These are phyloP conservation scores for Simmondsia chinensis DNA, from an alignment of 148 eudicot genomes.

Conservation along the genomic window DNA sequence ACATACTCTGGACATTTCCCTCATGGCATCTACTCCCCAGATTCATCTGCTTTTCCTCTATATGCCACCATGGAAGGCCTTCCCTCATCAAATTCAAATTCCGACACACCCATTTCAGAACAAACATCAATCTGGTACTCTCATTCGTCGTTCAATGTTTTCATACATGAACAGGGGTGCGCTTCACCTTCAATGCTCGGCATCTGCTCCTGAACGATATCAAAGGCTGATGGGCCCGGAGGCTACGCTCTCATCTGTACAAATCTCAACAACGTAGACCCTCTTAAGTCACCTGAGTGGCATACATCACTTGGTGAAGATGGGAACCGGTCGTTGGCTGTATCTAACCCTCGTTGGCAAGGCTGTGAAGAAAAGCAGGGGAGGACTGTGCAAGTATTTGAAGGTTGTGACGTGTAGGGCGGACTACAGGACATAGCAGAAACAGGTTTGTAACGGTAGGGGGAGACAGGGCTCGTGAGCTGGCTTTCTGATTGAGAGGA, in stretches of 20 bases:
- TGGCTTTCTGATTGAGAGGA: conserved; percentile 71
- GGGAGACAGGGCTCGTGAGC: conserved; percentile 91
- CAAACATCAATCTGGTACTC: conserved; percentile 40
- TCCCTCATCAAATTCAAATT: conserved; percentile 22
- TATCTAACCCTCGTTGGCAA: conserved; percentile 77
- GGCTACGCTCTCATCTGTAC: conserved; percentile 92
- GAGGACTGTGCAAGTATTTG: conserved; percentile 20
- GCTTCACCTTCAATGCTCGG: conserved; percentile 38
- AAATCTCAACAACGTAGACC: conserved; percentile 80
- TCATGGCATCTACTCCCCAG: conserved; percentile 9
- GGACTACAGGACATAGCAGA: conserved; percentile 43
- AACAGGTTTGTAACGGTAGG: conserved; percentile 59
- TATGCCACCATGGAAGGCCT: conserved; percentile 19
- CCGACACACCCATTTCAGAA: conserved; percentile 24
- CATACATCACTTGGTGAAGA: conserved; percentile 96
- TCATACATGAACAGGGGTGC: conserved; percentile 43
- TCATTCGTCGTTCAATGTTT: conserved; percentile 50
- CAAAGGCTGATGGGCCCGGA: conserved; percentile 38
- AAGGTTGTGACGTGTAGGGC: conserved; percentile 36
- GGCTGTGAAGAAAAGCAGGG: conserved; percentile 36
- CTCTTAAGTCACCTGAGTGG: conserved; percentile 88
- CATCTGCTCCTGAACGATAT: conserved; percentile 35
- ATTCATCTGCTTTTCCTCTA: conserved; percentile 28
- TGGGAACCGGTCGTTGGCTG: conserved; percentile 82
- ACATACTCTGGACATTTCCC: too few species aligned